Conservation (phyloP, 352 stramenopile genomes). For the Globisporangium iwayamae region DNA sequence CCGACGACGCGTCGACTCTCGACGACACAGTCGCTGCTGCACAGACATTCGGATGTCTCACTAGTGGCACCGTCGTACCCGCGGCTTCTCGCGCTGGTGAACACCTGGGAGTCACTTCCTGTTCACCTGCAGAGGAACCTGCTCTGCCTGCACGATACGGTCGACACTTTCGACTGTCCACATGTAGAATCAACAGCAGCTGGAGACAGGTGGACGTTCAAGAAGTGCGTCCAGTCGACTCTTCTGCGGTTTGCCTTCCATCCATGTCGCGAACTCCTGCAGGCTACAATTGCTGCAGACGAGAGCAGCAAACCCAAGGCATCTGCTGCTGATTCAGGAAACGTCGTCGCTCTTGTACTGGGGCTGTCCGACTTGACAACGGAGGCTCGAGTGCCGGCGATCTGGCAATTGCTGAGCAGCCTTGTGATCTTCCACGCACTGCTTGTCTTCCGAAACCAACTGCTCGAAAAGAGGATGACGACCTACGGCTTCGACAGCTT, state of each 20-base stretch:
- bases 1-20: conserved; percentile 9
- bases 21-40: conserved; percentile 21
- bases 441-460: conserved; percentile 20
- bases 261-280: conserved; percentile 16
- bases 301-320: not conserved
- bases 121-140: conserved; percentile 25
- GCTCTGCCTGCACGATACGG: conserved; percentile 26
- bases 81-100: conserved; percentile 25
- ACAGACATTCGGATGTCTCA: conserved; percentile 22
- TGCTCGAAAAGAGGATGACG: no score
- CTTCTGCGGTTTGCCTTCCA: conserved; percentile 38
- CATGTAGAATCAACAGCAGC: not conserved
- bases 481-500: conserved; percentile 10
- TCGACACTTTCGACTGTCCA: not conserved
- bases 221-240: conserved; percentile 36
- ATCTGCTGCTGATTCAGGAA: not conserved
- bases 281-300: conserved; percentile 5
- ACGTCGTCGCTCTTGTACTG: no score
- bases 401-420: conserved; percentile 28
- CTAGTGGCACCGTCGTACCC: conserved; percentile 29
- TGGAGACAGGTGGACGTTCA: conserved; percentile 11
- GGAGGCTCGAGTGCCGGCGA: not conserved
- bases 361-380: not conserved
- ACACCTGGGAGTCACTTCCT: conserved; percentile 18
- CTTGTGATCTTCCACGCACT: conserved; percentile 45